Evolutionary conservation across 2,329 filamentous ascomycete species (phyloP).

Genomic region (Penicillium paneum): DNA sequence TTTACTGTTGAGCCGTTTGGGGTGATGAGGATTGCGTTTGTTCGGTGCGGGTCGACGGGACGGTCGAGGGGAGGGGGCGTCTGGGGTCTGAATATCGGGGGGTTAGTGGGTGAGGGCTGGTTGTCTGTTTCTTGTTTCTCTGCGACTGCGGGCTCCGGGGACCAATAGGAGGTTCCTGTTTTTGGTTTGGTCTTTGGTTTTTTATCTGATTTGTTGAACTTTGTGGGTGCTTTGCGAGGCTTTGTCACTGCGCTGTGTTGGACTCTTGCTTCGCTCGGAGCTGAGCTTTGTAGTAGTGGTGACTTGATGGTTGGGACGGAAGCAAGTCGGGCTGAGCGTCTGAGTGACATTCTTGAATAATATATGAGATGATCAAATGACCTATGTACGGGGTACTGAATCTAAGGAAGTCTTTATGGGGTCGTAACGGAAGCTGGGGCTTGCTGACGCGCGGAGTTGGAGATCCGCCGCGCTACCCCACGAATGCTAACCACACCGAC

Average conservation of each 20-base stretch:
- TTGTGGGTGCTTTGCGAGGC: conserved; percentile 21
- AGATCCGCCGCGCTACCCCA: background rate
- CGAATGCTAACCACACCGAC: conserved; percentile 1
- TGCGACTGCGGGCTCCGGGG: conserved; percentile 15
- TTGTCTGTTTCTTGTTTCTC: conserved; percentile 33
- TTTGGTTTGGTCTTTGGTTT: conserved; percentile 8
- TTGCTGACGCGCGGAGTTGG: conserved; percentile 5
- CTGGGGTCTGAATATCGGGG: conserved; percentile 44
- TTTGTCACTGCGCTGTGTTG: conserved; percentile 31
- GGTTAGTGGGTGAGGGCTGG: conserved; percentile 21
- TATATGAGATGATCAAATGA: background rate
- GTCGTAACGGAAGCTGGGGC: background rate
- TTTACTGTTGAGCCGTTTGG: conserved; percentile 47
- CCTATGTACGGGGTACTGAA: background rate
- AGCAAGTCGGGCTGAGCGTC: conserved; percentile 51
- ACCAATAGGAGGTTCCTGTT: conserved; percentile 19
- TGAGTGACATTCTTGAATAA: conserved; percentile 46
- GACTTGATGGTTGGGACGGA: conserved; percentile 24
- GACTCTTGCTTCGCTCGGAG: conserved; percentile 21
- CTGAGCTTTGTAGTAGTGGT: conserved; percentile 20
- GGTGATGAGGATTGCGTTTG: conserved; percentile 49
- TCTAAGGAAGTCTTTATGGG: background rate
- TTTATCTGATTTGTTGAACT: conserved; percentile 20
- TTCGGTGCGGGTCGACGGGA: conserved; percentile 48
- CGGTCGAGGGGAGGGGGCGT: conserved; percentile 45